These are phyloP conservation scores for Thamnidium elegans DNA, from an alignment of 192 early-diverging fungal species.

Conservation along the genomic window DNA sequence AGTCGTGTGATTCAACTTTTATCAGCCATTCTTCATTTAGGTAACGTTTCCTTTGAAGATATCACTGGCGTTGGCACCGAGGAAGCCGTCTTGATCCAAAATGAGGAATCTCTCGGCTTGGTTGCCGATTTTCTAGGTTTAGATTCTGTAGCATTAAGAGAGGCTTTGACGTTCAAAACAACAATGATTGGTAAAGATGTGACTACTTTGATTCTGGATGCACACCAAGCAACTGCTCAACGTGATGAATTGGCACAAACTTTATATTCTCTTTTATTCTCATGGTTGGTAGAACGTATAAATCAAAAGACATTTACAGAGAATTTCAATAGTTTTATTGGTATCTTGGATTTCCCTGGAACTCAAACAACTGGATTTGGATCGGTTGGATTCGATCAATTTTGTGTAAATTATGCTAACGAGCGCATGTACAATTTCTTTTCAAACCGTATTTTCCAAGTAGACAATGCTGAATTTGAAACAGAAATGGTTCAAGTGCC, in stretches of 20 bases:
- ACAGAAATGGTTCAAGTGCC: conserved; percentile 54
- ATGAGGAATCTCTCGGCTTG: conserved; percentile 66
- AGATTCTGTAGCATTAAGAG: conserved; percentile 58
- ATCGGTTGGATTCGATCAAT: conserved; percentile 57
- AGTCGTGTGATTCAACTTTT: conserved; percentile 75
- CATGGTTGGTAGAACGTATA: conserved; percentile 86
- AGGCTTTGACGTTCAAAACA: conserved; percentile 75
- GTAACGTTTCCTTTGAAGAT: conserved; percentile 78
- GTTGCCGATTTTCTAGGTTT: conserved; percentile 82
- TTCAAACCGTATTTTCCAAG: conserved; percentile 49
- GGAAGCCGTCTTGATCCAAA: conserved; percentile 74
- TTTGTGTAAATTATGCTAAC: conserved; percentile 63
- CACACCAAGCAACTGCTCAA: conserved; percentile 67
- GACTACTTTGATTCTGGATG: conserved; percentile 84
- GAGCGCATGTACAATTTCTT: conserved; percentile 63
- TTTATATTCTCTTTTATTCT: conserved; percentile 84
- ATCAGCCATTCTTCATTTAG: conserved; percentile 85
- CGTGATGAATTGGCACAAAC: conserved; percentile 76
- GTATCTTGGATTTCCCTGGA: conserved; percentile 74
- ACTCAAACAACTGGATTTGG: conserved; percentile 47
- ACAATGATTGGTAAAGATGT: conserved; percentile 79
- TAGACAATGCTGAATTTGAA: conserved; percentile 42
- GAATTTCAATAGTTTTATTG: conserved; percentile 76
- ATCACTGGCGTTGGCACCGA: conserved; percentile 52
- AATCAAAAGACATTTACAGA: conserved; percentile 76